These are phyloP conservation scores for Boletus smithii DNA, from an alignment of 1,284 basidiomycete genomes.

Conservation along the genomic window DNA sequence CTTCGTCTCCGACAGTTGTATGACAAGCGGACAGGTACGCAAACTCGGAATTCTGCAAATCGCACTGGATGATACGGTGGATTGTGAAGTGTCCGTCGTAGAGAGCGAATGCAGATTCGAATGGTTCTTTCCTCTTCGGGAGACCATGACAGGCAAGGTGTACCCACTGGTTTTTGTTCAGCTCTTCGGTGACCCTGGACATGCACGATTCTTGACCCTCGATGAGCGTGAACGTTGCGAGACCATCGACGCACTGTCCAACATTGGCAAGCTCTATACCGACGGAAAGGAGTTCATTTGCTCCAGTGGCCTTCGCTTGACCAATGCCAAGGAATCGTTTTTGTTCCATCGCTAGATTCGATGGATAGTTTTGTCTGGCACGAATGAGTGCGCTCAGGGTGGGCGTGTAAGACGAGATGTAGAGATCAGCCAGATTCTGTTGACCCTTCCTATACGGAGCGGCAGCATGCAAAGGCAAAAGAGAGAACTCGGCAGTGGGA, in stretches of 20 bases:
- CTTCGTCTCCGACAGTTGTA: too few species aligned
- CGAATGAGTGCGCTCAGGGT: slow-evolving; percentile 25
- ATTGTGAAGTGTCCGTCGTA: neutral
- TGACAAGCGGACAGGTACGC: too few species aligned
- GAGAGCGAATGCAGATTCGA: too few species aligned
- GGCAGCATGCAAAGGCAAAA: too few species aligned
- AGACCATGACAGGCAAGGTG: too few species aligned
- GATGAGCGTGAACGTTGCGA: neutral
- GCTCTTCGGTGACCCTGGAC: neutral
- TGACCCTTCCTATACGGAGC: too few species aligned
- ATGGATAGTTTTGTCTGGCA: neutral
- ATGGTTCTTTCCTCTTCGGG: too few species aligned
- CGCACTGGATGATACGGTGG: neutral
- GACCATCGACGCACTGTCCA: neutral
- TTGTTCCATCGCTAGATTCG: neutral
- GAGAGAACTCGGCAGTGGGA: too few species aligned
- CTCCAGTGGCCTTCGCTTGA: too few species aligned
- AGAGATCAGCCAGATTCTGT: too few species aligned
- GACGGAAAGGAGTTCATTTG: too few species aligned
- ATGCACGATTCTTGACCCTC: neutral
- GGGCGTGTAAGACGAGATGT: slow-evolving; percentile 32
- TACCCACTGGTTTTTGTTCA: too few species aligned
- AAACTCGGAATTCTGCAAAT: neutral
- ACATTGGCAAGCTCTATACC: neutral
- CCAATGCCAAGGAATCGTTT: slow-evolving; percentile 11